Conservation (phyloP, 2,329 filamentous ascomycete species). For the Blumeria hordei region DNA sequence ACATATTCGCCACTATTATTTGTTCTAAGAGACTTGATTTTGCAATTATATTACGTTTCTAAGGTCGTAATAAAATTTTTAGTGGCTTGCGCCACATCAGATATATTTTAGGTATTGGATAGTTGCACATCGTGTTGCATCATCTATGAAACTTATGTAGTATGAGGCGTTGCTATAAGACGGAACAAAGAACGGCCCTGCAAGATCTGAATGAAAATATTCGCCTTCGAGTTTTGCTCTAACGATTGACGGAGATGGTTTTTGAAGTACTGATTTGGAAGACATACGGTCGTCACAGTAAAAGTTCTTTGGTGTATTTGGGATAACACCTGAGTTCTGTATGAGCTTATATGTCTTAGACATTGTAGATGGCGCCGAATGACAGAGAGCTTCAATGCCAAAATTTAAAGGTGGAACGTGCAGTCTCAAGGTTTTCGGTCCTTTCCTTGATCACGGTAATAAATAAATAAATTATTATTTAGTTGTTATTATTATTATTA, state of each 20-base stretch:
- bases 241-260: not conserved
- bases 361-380: not conserved
- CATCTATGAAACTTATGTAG: slow-evolving; percentile 1
- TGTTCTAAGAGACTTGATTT: not conserved
- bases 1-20: not conserved
- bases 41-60: not conserved
- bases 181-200: not conserved
- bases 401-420: not conserved
- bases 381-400: not conserved
- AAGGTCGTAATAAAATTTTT: not conserved
- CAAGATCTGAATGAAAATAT: not conserved
- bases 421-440: not conserved
- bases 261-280: not conserved
- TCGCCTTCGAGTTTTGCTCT: not conserved
- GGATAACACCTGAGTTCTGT: not conserved
- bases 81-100: not conserved
- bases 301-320: not conserved
- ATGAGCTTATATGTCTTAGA: not conserved
- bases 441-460: no score
- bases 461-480: no score
- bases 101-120: not conserved
- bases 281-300: not conserved
- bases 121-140: not conserved
- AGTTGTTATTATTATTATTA: no score
- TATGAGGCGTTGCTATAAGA: not conserved